Base-by-base conservation (phyloP, 2,329 filamentous ascomycete species). In the Chaetomium globosum region DNA sequence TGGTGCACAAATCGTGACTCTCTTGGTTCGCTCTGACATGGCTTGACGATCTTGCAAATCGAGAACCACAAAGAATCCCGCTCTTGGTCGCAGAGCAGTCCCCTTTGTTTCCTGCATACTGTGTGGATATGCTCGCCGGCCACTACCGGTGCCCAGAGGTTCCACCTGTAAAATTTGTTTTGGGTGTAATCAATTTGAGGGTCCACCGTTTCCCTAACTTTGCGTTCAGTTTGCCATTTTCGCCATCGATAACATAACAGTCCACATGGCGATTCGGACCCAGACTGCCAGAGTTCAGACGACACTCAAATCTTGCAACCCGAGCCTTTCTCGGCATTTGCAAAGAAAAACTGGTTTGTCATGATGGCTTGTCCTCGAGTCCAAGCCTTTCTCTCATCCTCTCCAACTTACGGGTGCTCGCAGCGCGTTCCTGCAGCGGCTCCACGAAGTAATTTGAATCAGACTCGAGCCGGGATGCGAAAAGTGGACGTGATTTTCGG, bases 81-180 rank as follows among this genome's bases (percentile, higher is more conserved):
- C 13, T n/a, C 59, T 36, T 7, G 19, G 19, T 36, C 23, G 28
- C 7, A 43, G 36, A 31, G 13, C n/a, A 30, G 60, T 43, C 43
- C 31, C 26, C 51, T 23, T 7, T 48, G 8, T 43, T 63, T 48
- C 23, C 55, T 67, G 59, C 60, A 49, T n/a, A 49, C 55, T 57
- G 55, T 54, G 61, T 61, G 61, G 65, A 31, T 46, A 31, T 46
- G 21, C 33, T 33, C 13, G 49, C 55, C 59, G 36, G 61, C 55
- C 66, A 63, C 63, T 63, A 66, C 56, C 65, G 67, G 55, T 52
- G 61, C 63, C 63, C 69, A 67, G 63, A 39, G n/a, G 63, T 56
- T 67, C 69, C 69, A 71, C 69, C 43, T 36, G 61, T 65, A 61
- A 71, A 70, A 68, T 70, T 71, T 69, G 69, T 66, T 65, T 59